Conservation (phyloP, 2,329 filamentous ascomycete genomes). For the Trichophyton mentagrophytes region DNA sequence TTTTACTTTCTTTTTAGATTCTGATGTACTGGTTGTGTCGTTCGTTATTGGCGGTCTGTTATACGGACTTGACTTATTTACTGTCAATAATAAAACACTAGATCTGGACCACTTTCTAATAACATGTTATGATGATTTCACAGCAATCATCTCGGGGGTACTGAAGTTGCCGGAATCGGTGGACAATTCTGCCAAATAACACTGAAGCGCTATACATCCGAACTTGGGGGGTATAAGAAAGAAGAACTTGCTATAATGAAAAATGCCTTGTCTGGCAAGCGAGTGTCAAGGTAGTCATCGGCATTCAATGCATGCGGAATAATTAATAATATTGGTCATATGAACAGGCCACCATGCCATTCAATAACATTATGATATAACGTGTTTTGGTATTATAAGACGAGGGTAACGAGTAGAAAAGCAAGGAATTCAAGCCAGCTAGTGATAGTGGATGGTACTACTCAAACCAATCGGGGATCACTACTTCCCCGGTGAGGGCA, state of each 20-base stretch:
- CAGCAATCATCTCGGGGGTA: too few relatives aligned
- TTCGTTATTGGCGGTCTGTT: too few relatives aligned
- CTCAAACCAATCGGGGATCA: slow-evolving; percentile 11
- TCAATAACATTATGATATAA: neutral
- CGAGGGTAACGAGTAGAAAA: neutral
- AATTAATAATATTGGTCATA: neutral
- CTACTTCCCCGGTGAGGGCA: neutral
- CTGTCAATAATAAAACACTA: too few relatives aligned
- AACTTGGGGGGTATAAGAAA: neutral
- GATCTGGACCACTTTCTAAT: too few relatives aligned
- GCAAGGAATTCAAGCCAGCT: neutral
- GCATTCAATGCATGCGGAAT: neutral
- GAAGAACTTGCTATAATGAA: neutral
- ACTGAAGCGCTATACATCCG: neutral
- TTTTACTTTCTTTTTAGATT: too few relatives aligned
- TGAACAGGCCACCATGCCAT: too few relatives aligned
- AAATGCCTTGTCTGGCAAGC: neutral
- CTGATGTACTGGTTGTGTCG: too few relatives aligned
- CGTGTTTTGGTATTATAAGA: neutral
- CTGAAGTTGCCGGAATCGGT: too few relatives aligned
- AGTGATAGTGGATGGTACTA: neutral
- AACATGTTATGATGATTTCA: too few relatives aligned
- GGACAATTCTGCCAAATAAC: too few relatives aligned
- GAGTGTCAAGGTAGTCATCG: neutral
- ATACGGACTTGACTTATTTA: too few relatives aligned